These are phyloP conservation scores for Starmerella stigmatis DNA, from an alignment of 805 yeast genomes.

Conservation along the genomic window DNA sequence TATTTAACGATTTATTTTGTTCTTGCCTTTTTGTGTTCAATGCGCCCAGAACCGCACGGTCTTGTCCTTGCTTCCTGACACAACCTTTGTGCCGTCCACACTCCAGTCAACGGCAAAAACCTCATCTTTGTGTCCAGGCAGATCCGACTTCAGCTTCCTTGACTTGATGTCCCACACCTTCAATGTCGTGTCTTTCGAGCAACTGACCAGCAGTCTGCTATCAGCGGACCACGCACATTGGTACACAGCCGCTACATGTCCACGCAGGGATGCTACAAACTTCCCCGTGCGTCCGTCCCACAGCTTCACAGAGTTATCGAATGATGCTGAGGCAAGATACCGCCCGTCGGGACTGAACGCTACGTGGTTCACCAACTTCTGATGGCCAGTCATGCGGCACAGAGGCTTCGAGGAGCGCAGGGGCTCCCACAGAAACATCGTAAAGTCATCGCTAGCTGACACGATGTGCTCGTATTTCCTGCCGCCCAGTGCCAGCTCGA, in stretches of 20 bases:
- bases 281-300: conserved; percentile 96
- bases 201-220: conserved; percentile 77
- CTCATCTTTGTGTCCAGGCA: conserved; percentile 95
- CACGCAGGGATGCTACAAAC: conserved; percentile 80
- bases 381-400: conserved; percentile 95
- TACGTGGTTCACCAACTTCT: conserved; percentile 90
- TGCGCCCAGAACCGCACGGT: conserved; percentile 87
- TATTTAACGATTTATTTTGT: too few species aligned
- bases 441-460: conserved; percentile 93
- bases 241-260: conserved; percentile 96
- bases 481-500: conserved; percentile 54
- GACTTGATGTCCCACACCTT: conserved; percentile 94
- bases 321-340: conserved; percentile 79
- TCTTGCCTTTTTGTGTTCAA: conserved; percentile 5
- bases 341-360: conserved; percentile 94
- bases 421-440: conserved; percentile 97
- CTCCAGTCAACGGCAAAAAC: conserved; percentile 98
- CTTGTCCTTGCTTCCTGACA: conserved; percentile 97
- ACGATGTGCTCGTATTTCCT: conserved; percentile 62
- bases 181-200: conserved; percentile 91
- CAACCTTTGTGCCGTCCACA: conserved; percentile 83
- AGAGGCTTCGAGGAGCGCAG: conserved; percentile 67
- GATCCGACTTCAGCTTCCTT: conserved; percentile 69
- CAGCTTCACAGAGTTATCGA: conserved; percentile 86
- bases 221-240: conserved; percentile 98